Base-by-base conservation (phyloP, 2,329 filamentous ascomycete species). In the Fusarium ramigenum region DNA sequence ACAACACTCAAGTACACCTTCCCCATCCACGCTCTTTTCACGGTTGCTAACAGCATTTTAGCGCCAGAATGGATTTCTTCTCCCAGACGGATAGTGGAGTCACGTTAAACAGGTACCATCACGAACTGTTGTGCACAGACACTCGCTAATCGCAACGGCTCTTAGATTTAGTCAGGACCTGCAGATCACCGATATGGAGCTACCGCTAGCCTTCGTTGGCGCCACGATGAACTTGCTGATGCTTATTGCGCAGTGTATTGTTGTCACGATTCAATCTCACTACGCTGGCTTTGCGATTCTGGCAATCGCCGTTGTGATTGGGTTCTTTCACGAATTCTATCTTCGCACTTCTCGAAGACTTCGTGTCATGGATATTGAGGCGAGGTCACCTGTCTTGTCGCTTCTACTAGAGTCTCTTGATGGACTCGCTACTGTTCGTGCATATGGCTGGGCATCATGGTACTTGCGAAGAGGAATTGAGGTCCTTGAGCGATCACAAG, bases 111-210 rank as follows among this genome's bases (percentile, higher is more conserved):
- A 54, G 50, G 50, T 54, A 54, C 23, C 8, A n/a, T 32, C 21
- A 34, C 47, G 30, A 50, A 50, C 47, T 34, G 16, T 23, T 50
- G 47, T 50, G 19, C 50, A 40, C 50, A 40, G 50, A 54, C 50
- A 30, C 1, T n/a, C 32, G 25, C 34, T 54, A 54, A 54, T 40
- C 50, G 23, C 23, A 39, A 14, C 34, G 23, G 34, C 23, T 11
- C 6, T 18, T 40, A 60, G 58, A 25, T 60, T 60, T 30, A 60
- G 58, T 9, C 58, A 60, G 23, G 58, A 60, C 28, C 44, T 60
- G 21, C 58, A 60, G 36, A 52, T 60, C 25, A 60, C 47, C 21
- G 58, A 60, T 23, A 60, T 53, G 25, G 58, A 60, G 36, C 46
- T 60, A 15, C 58, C 58, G 0, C 46, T 60, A 12, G 58, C 46